phyloP scores from a whole-genome alignment of 257 asterid genomes.

The Fraxinus excelsior region DNA sequence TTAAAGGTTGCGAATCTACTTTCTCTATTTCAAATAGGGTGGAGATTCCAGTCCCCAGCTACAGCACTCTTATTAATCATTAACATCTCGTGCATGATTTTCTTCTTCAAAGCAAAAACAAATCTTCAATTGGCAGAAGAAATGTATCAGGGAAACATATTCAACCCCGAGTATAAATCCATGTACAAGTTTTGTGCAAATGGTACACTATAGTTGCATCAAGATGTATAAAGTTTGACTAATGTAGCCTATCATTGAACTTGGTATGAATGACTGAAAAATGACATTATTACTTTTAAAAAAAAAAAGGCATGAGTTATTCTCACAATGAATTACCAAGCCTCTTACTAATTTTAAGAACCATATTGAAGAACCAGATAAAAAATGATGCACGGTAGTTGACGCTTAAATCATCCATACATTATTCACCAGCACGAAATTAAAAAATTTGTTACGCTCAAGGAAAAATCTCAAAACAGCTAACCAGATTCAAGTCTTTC shows the following conservation, averaged over 20 bases:
- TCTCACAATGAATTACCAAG: neutral
- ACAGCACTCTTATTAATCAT: neutral
- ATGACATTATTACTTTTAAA: neutral
- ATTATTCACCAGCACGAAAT: neutral
- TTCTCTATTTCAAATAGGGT: neutral
- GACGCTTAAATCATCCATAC: neutral
- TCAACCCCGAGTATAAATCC: neutral
- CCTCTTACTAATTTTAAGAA: neutral
- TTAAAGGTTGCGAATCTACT: neutral
- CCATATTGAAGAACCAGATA: neutral
- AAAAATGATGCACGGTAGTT: neutral
- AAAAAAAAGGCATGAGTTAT: neutral
- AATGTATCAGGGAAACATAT: neutral
- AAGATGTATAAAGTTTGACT: neutral
- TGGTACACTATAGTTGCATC: neutral
- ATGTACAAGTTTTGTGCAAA: neutral
- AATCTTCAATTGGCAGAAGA: neutral
- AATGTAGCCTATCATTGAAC: neutral
- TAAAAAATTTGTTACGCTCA: neutral
- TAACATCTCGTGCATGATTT: neutral
- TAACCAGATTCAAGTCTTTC: neutral
- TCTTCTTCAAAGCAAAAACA: neutral
- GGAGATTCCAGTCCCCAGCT: neutral
- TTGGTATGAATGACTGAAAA: neutral
- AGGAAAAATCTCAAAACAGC: too few relatives aligned